A percentile compares a stretch with the other conserved stretches of the same genome.
These are phyloP conservation scores for Themeda triandra DNA, from an alignment of 176 grass and related monocot species.

Conservation along the genomic window DNA sequence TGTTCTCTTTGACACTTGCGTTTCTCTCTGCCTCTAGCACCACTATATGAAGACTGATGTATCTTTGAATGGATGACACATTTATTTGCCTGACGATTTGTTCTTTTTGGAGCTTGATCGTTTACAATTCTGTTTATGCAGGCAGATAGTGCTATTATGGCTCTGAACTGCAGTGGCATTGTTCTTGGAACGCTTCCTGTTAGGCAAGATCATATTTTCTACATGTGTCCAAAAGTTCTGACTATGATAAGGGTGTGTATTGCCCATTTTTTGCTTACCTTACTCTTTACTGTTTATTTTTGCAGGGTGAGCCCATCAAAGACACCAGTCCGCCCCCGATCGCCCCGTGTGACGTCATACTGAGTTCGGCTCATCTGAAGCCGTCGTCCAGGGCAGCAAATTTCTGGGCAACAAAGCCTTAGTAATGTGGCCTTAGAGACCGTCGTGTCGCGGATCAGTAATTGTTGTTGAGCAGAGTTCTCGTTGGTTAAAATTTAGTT, in stretches of 20 bases:
- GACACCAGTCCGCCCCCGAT: slow-evolving; percentile 76
- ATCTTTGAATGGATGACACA: not conserved
- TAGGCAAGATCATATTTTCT: slow-evolving; percentile 43
- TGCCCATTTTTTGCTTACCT: not conserved
- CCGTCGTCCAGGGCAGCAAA: slow-evolving; percentile 52
- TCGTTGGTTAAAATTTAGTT: slow-evolving; percentile 46
- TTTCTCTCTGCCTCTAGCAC: not conserved
- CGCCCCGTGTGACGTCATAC: slow-evolving; percentile 43
- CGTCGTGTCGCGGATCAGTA: slow-evolving; percentile 31
- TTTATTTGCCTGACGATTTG: not conserved
- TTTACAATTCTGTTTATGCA: slow-evolving; percentile 33
- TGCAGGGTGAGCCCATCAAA: slow-evolving; percentile 92
- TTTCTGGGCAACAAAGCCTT: slow-evolving; percentile 37
- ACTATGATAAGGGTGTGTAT: not conserved
- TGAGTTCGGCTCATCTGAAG: slow-evolving; percentile 38
- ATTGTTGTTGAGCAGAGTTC: slow-evolving; percentile 61
- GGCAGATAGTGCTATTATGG: slow-evolving; percentile 90
- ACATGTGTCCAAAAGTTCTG: not conserved
- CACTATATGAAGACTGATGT: slow-evolving; percentile 6
- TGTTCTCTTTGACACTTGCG: not conserved
- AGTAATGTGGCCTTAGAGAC: slow-evolving; percentile 42
- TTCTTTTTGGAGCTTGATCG: slow-evolving; percentile 8
- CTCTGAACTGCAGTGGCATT: slow-evolving; percentile 80
- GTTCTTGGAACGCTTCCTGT: slow-evolving; percentile 71
- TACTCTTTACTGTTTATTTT: not conserved